Base-by-base conservation (phyloP, 768 basidiomycete species). In the Rhodotorula sphaerocarpa region DNA sequence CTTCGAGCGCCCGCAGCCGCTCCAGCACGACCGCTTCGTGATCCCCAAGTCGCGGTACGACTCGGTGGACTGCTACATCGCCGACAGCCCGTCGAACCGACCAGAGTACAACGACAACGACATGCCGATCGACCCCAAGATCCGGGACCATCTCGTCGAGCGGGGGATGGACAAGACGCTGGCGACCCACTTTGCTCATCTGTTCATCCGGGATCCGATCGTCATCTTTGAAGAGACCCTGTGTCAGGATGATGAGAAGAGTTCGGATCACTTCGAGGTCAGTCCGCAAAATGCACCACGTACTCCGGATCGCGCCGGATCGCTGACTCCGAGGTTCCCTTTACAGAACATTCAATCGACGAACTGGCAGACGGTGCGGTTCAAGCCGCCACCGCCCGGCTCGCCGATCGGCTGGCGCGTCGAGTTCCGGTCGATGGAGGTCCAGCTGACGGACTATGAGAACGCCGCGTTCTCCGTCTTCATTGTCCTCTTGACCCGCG, bases 1-100 rank as follows among this genome's bases (percentile, higher is more conserved):
- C 21, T 27, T 39, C 31, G 21, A 28, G 14, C 50, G 10, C 18
- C 3, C 39, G 3, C 70, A 93, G 90, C 89, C 89, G 12, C 75
- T 93, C 61, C 80, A 86, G 74, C 78, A 86, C 54, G 83, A 83
- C 70, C 80, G 82, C 65, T 87, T 84, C 75, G 77, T 77, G 53
- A 93, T 99, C 72, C 90, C 93, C 2, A 99, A 99, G 77, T 97
- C 93, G 34, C 84, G 95, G 63, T 99, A 99, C 74, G 92, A 91
- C 75, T 91, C 88, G 68, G 93, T 99, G 27, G 88, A 91, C 74
- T 78, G 88, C 67, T 97, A 99, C 74, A 82, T 99, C 54, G 82
- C 84, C 31, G 83, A 87, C 69, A 84, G 85, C 81, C 82, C 80
- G 64, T 57, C 39, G n/a, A 96, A 96, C 75, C 83, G 88, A 61